Evolutionary conservation across 2,329 filamentous ascomycete species (phyloP), one percentile per base, ranked within the genome.

Genomic region (Metarhizium humberi): DNA sequence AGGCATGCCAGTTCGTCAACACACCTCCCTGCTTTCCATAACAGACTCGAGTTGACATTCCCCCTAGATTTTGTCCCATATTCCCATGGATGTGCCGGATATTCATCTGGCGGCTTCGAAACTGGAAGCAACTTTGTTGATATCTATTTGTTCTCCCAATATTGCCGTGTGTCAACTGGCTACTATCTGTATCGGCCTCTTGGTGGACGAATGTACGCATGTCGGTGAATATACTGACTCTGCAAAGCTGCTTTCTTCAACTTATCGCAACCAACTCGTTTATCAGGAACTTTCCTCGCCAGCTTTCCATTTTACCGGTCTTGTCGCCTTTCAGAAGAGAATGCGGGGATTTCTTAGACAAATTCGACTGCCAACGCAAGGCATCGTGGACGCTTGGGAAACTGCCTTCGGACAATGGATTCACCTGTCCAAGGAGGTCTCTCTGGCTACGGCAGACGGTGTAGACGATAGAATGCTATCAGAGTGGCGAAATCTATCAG

Each of bases 271-370:
- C 58, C 75, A 75, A 38, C 78, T 82, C 6, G 71, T 84, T 2
- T 87, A 84, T 58, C 70, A 74, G 29, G 83, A 86, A 58, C 80
- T 88, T 52, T 77, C 82, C 1, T 85, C 83, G 1, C 79, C 77
- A 46, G 78, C 77, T 1, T 87, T 87, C 62, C 76, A 82, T 32
- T 85, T 87, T 61, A 87, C 85, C 7, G 85, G 85, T 1, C 69
- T 86, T 7, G 85, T 87, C 11, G 85, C 84, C 2, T 88, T 88
- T 62, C 85, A 88, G 60, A 87, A 86, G 63, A 76, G 84, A 45
- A 75, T 84, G 36, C 77, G 84, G 48, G 75, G 76, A 13, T 73
- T 87, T 36, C 66, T 87, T 25, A 74, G 82, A 29, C 78, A 78
- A 50, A 80, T 87, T 71, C 76, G 80, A 51, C 79, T 78, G 59